These are phyloP conservation scores for Cladorrhinum sp. DNA, from an alignment of 2,329 filamentous ascomycete genomes.

Conservation along the genomic window DNA sequence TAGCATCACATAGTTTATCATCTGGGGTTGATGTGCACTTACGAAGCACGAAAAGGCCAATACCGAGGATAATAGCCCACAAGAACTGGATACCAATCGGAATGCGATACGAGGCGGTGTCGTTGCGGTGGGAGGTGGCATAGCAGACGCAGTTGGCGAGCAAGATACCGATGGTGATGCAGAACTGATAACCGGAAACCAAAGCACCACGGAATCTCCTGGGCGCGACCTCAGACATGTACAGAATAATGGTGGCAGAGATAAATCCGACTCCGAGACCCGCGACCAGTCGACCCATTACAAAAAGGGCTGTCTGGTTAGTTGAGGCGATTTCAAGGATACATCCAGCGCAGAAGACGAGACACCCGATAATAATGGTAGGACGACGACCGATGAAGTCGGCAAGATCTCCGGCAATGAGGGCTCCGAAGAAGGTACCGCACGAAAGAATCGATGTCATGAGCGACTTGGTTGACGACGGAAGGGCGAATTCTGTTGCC, in stretches of 20 bases:
- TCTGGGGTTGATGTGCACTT: constrained; percentile 6
- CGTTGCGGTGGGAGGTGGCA: constrained; percentile 55
- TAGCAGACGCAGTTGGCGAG: constrained; percentile 68
- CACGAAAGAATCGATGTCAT: constrained; percentile 66
- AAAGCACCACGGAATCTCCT: constrained; percentile 67
- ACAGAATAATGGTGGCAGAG: constrained; percentile 65
- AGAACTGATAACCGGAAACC: constrained; percentile 74
- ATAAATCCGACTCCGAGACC: constrained; percentile 67
- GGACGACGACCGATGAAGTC: constrained; percentile 61
- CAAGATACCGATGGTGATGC: constrained; percentile 70
- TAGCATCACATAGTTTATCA: not conserved
- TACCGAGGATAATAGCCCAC: constrained; percentile 39
- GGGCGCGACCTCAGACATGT: constrained; percentile 64
- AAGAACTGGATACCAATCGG: constrained; percentile 67
- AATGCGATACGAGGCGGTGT: constrained; percentile 66
- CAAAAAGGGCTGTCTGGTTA: constrained; percentile 51
- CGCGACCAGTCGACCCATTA: constrained; percentile 62
- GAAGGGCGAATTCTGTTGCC: constrained; percentile 22
- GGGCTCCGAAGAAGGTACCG: constrained; percentile 62
- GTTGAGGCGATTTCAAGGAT: constrained; percentile 56
- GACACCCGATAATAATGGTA: constrained; percentile 59
- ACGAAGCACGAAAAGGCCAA: constrained; percentile 38
- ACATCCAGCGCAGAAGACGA: constrained; percentile 57
- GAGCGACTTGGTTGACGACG: constrained; percentile 36
- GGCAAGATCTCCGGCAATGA: constrained; percentile 63